Evolutionary conservation across 1,284 basidiomycete species (phyloP).

Genomic region (Entoloma clypeatum): DNA sequence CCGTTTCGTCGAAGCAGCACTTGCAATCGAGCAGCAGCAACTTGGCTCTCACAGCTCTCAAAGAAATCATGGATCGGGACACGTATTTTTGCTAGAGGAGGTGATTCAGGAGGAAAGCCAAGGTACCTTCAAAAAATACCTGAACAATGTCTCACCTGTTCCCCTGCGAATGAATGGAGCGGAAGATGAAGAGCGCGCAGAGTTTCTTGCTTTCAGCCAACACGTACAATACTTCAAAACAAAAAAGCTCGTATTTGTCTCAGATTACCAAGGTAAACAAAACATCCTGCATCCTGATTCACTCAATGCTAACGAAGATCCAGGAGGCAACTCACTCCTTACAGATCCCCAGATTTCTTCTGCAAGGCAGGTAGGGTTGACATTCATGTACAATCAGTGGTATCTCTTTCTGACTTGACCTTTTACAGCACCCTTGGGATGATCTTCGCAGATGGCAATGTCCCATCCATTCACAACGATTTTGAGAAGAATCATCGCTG

Average conservation of each 20-base stretch:
- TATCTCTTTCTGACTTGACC: no score
- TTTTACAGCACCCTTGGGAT: conserved; percentile 4
- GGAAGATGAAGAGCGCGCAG: conserved; percentile 15
- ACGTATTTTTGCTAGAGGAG: conserved; percentile 16
- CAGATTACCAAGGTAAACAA: conserved; percentile 30
- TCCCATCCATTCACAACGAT: conserved; percentile 5
- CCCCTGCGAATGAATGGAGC: conserved; percentile 6
- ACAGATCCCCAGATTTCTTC: conserved; percentile 23
- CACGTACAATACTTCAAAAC: conserved; percentile 29
- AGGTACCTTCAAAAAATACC: conserved; percentile 14
- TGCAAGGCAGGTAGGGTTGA: conserved; percentile 2
- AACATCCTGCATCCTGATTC: not conserved
- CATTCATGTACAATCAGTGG: no score
- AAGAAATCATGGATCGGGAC: conserved; percentile 5
- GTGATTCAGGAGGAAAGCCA: conserved; percentile 7
- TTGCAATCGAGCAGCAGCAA: conserved; percentile 13
- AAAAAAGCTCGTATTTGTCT: conserved; percentile 23
- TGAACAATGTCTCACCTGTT: conserved; percentile 14
- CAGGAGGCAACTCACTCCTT: conserved; percentile 18
- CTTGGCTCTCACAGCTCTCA: no score
- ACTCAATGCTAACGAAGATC: not conserved
- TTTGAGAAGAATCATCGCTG: conserved; percentile 11
- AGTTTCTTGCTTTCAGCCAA: conserved; percentile 28
- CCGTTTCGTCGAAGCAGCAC: conserved; percentile 16
- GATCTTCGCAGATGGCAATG: conserved; percentile 13